These are phyloP conservation scores for Lactifluus subvellereus DNA, from an alignment of 768 basidiomycete species.

Conservation along the genomic window DNA sequence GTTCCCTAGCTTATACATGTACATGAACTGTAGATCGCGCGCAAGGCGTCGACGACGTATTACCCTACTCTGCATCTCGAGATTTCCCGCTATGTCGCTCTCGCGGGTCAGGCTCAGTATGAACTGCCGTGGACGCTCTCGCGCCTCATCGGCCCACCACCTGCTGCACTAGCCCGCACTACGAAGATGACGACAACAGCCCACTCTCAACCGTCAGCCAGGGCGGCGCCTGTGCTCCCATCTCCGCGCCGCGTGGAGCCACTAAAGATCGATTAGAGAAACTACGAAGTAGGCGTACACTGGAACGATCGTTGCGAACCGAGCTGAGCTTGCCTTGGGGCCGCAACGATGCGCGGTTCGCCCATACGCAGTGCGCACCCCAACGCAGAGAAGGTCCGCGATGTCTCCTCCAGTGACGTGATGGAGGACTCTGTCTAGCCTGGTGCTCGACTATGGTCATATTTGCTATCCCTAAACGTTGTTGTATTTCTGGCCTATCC, in stretches of 20 bases:
- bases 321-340: slow-evolving; percentile 1
- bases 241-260: slow-evolving; percentile 20
- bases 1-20: background rate
- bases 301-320: background rate
- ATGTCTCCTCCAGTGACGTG: background rate
- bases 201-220: background rate
- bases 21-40: slow-evolving; percentile 62
- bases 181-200: background rate
- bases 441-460: slow-evolving; percentile 13
- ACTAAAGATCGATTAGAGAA: slow-evolving; percentile 15
- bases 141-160: slow-evolving; percentile 75
- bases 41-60: slow-evolving; percentile 91
- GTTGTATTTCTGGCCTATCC: background rate
- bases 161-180: slow-evolving; percentile 40
- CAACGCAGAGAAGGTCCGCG: background rate
- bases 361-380: background rate
- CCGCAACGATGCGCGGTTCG: background rate
- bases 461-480: slow-evolving; percentile 5
- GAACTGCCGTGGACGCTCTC: slow-evolving; percentile 79
- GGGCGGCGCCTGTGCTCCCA: slow-evolving; percentile 10
- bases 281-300: background rate
- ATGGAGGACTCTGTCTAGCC: slow-evolving; percentile 6
- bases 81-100: slow-evolving; percentile 77
- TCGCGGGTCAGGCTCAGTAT: slow-evolving; percentile 58
- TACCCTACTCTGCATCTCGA: slow-evolving; percentile 95